phyloP scores from a whole-genome alignment of 805 yeast genomes.

The Metschnikowia matae region DNA sequence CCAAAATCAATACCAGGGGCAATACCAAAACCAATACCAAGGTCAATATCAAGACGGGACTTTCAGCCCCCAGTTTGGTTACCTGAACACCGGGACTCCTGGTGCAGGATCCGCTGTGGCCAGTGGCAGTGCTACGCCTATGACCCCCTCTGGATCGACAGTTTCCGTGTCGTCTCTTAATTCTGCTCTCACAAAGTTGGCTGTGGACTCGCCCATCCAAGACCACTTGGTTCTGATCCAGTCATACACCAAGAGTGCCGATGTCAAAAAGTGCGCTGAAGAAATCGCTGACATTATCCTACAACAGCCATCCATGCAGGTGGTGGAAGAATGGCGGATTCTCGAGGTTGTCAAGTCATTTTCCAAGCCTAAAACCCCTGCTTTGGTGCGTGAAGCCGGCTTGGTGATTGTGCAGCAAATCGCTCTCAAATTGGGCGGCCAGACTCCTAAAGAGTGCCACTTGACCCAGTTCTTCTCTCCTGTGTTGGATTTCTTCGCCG shows the following conservation, averaged over 20 bases:
- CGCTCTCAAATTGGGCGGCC: conserved; percentile 57
- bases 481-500: conserved; percentile 72
- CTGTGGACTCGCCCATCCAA: conserved; percentile 62
- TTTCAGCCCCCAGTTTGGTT: conserved; percentile 7
- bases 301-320: conserved; percentile 36
- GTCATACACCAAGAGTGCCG: conserved; percentile 48
- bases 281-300: conserved; percentile 48
- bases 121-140: conserved; percentile 37
- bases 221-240: conserved; percentile 52
- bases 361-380: conserved; percentile 67
- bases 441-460: conserved; percentile 71
- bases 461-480: conserved; percentile 58
- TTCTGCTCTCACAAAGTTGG: conserved; percentile 59
- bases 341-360: conserved; percentile 60
- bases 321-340: conserved; percentile 62
- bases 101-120: conserved; percentile 17
- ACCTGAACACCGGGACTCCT: conserved; percentile 10
- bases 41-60: neutral
- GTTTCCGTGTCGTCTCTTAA: conserved; percentile 70
- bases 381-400: conserved; percentile 74
- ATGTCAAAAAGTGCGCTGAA: conserved; percentile 52
- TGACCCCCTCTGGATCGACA: conserved; percentile 47
- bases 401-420: conserved; percentile 58
- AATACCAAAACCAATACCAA: conserved; percentile 4
- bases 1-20: conserved; percentile 1